phyloP scores from a whole-genome alignment of 768 basidiomycete species.

The Russula compacta region DNA sequence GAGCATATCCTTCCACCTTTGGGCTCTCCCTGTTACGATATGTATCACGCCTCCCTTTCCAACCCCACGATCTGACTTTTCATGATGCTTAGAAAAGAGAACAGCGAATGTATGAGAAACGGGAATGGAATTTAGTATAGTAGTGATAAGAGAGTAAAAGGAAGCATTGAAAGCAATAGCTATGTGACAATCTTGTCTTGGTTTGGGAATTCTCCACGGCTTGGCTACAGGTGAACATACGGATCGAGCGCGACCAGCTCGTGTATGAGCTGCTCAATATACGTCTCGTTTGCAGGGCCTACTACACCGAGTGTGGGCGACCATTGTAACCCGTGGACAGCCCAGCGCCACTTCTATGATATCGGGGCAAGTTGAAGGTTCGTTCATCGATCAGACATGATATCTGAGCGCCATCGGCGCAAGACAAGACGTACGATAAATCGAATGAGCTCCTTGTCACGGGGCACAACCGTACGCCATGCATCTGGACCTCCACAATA shows the following conservation, averaged over 20 bases:
- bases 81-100: conserved; percentile 1
- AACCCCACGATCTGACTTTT: not conserved
- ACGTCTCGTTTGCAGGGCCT: conserved; percentile 19
- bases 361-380: not conserved
- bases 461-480: conserved; percentile 56
- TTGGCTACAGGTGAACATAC: not conserved
- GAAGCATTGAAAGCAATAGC: not conserved
- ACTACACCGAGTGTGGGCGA: conserved; percentile 36
- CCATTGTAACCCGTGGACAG: conserved; percentile 46
- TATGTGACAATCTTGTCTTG: not conserved
- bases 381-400: not conserved
- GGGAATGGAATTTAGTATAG: not conserved
- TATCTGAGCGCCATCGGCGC: not conserved
- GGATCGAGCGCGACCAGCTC: conserved; percentile 14
- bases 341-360: conserved; percentile 66
- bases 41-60: not conserved
- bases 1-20: not conserved
- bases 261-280: conserved; percentile 15
- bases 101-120: not conserved
- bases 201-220: not conserved
- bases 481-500: conserved; percentile 43
- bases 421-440: conserved; percentile 44
- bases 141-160: not conserved
- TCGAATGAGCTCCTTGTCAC: conserved; percentile 59
- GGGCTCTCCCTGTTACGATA: conserved; percentile 1